These are phyloP conservation scores for Aspergillus sp. DNA, from an alignment of 2,329 filamentous ascomycete genomes.

Conservation along the genomic window DNA sequence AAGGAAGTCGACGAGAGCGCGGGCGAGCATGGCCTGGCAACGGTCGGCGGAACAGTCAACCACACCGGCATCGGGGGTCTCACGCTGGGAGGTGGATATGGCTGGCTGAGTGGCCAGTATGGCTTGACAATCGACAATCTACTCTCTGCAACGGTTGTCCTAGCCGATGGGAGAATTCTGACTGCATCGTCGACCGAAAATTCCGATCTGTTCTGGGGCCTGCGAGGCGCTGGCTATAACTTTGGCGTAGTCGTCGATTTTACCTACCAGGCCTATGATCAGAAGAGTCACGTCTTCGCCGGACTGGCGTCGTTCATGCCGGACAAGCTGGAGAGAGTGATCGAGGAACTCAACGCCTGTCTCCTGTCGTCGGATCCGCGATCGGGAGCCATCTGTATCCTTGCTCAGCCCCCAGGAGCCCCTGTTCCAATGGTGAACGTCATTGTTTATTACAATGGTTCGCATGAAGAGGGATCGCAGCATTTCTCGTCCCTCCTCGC, in stretches of 20 bases:
- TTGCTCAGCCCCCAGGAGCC: constrained; percentile 20
- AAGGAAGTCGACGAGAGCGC: constrained; percentile 46
- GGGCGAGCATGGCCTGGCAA: constrained; percentile 45
- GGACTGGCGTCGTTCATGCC: constrained; percentile 21
- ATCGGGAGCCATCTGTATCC: constrained; percentile 30
- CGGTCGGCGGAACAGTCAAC: constrained; percentile 53
- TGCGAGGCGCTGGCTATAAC: constrained; percentile 38
- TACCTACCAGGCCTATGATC: constrained; percentile 26
- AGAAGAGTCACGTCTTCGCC: constrained; percentile 23
- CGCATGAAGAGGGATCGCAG: constrained; percentile 24
- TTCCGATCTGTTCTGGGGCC: constrained; percentile 41
- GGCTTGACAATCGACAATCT: constrained; percentile 48
- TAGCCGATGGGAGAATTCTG: constrained; percentile 32
- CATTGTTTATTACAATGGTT: constrained; percentile 30
- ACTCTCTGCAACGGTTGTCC: constrained; percentile 29
- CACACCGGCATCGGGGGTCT: constrained; percentile 55
- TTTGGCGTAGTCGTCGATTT: constrained; percentile 42
- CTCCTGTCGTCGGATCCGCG: constrained; percentile 51
- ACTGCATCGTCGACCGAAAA: constrained; percentile 36
- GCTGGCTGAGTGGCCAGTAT: constrained; percentile 45
- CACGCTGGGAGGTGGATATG: constrained; percentile 50
- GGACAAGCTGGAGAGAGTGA: constrained; percentile 15
- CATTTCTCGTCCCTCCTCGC: constrained; percentile 31
- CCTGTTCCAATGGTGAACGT: constrained; percentile 23
- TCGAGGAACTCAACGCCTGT: constrained; percentile 30